phyloP scores from a whole-genome alignment of 495 filamentous ascomycete genomes.

The Tuber melanosporum region DNA sequence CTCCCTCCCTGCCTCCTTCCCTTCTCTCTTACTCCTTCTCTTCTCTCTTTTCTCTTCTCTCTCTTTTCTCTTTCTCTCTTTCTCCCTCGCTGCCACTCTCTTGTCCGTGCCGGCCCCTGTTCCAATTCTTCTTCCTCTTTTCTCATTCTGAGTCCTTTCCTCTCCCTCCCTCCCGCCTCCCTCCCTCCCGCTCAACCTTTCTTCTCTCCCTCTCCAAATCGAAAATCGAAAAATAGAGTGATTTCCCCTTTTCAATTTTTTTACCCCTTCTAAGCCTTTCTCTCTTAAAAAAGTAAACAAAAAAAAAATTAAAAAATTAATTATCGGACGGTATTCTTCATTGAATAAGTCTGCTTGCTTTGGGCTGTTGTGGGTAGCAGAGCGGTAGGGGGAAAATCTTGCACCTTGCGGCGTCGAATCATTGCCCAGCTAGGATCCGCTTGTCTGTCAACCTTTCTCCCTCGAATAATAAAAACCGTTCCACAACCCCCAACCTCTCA shows the following conservation, averaged over 20 bases:
- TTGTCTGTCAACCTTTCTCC: background rate
- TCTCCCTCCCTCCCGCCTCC: background rate
- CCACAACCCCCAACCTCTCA: constrained; percentile 4
- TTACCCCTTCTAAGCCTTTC: background rate
- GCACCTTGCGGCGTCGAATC: constrained; percentile 32
- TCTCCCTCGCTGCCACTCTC: constrained; percentile 6
- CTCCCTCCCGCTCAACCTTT: constrained; percentile 3
- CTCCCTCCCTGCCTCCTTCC: background rate
- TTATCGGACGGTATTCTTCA: constrained; percentile 15
- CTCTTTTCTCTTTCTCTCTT: background rate
- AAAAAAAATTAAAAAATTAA: background rate
- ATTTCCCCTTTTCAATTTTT: background rate
- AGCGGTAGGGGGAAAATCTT: constrained; percentile 13
- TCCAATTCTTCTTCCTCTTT: constrained; percentile 2
- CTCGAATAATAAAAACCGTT: constrained; percentile 7
- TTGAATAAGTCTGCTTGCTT: constrained; percentile 6
- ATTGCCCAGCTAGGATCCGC: constrained; percentile 22
- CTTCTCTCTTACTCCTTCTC: constrained; percentile 3
- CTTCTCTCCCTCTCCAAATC: constrained; percentile 9
- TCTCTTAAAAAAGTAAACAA: background rate
- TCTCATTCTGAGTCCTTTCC: constrained; percentile 13
- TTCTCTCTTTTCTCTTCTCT: background rate
- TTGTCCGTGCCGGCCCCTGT: constrained; percentile 1
- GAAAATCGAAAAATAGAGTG: constrained; percentile 8
- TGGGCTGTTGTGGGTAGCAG: constrained; percentile 10